Conservation (phyloP, 352 stramenopile genomes). For the Phytophthora sojae region DNA sequence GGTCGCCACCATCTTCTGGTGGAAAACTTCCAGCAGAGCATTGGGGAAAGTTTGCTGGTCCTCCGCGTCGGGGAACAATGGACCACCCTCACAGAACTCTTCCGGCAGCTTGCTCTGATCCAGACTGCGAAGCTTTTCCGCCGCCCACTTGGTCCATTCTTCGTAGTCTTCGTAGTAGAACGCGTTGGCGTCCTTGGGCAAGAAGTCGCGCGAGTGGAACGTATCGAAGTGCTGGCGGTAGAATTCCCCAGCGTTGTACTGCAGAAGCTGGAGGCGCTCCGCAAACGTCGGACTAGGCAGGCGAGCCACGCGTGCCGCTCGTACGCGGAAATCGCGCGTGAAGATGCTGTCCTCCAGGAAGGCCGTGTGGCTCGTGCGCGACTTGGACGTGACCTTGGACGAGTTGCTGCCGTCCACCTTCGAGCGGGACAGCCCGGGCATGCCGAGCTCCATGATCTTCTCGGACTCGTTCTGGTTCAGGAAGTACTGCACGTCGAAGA, state of each 20-base stretch:
- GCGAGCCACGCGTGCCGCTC: constrained; percentile 62
- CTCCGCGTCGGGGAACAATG: constrained; percentile 61
- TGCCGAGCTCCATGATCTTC: constrained; percentile 60
- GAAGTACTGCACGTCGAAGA: constrained; percentile 80
- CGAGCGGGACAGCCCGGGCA: constrained; percentile 59
- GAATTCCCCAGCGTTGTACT: constrained; percentile 79
- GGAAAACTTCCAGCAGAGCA: constrained; percentile 68
- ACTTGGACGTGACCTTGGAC: constrained; percentile 64
- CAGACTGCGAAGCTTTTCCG: constrained; percentile 47
- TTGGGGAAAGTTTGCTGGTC: constrained; percentile 68
- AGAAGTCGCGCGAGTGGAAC: constrained; percentile 76
- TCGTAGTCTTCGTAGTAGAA: constrained; percentile 67
- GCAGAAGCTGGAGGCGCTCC: constrained; percentile 76
- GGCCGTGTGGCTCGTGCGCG: constrained; percentile 81
- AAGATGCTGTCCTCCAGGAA: constrained; percentile 70
- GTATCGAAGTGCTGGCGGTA: constrained; percentile 85
- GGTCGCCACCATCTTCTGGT: constrained; percentile 43
- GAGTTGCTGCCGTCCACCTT: constrained; percentile 73
- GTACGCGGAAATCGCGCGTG: constrained; percentile 73
- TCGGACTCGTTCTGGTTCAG: constrained; percentile 63
- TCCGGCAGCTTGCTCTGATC: constrained; percentile 49
- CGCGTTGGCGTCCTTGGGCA: constrained; percentile 55
- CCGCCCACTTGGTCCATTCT: constrained; percentile 65
- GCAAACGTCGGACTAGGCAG: constrained; percentile 72
- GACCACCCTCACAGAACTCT: constrained; percentile 60